Conservation (phyloP, 2,329 filamentous ascomycete species). For the Colletotrichum navitas region DNA sequence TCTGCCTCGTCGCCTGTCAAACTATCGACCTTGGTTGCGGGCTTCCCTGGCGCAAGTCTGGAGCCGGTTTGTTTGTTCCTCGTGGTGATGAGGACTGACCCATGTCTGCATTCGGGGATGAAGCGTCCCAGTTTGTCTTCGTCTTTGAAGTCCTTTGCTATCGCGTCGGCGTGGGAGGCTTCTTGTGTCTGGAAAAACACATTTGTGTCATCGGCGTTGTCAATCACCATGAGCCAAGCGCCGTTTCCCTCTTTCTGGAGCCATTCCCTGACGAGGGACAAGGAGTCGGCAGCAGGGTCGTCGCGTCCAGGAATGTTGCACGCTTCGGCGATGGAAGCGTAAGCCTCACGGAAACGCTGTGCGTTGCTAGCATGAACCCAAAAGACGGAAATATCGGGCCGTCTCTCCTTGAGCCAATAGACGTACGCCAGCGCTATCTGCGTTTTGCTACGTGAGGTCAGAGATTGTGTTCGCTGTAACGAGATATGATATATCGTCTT, state of each 20-base stretch:
- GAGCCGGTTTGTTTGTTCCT: conserved; percentile 50
- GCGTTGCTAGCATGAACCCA: conserved; percentile 51
- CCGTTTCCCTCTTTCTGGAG: conserved; percentile 43
- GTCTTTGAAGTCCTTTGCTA: not conserved
- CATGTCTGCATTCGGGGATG: conserved; percentile 49
- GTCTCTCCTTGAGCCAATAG: conserved; percentile 44
- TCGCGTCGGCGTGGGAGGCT: not conserved
- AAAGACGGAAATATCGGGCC: conserved; percentile 48
- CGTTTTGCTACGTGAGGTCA: conserved; percentile 47
- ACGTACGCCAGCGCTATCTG: conserved; percentile 49
- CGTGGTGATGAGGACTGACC: conserved; percentile 51
- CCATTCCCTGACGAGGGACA: conserved; percentile 48
- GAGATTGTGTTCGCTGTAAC: not conserved
- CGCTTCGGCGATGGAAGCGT: conserved; percentile 46
- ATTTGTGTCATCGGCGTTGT: conserved; percentile 31
- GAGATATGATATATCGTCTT: not conserved
- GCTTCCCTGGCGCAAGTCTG: conserved; percentile 45
- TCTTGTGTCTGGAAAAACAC: conserved; percentile 3
- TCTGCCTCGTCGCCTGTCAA: conserved; percentile 48
- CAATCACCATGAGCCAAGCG: conserved; percentile 39
- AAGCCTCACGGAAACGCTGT: conserved; percentile 48
- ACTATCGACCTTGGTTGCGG: conserved; percentile 46
- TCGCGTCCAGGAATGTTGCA: conserved; percentile 46
- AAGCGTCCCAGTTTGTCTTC: conserved; percentile 43
- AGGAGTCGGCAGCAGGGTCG: conserved; percentile 44